These are phyloP conservation scores for Stygiomarasmius scandens DNA, from an alignment of 1,284 basidiomycete species.

Conservation along the genomic window DNA sequence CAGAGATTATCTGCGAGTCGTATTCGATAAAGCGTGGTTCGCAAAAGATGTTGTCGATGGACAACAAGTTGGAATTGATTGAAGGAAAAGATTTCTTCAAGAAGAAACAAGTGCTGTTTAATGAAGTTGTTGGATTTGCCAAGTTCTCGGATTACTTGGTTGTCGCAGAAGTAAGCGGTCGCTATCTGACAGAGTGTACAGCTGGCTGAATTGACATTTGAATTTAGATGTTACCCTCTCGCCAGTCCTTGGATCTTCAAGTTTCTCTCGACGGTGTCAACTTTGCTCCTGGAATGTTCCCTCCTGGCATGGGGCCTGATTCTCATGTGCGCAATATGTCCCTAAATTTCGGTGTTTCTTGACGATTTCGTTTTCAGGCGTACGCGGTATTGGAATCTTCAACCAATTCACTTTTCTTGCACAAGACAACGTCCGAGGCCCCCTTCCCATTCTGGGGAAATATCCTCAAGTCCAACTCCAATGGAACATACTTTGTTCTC, in stretches of 20 bases:
- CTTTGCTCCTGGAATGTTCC: slow-evolving; percentile 89
- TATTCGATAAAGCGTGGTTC: slow-evolving; percentile 83
- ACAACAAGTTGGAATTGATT: slow-evolving; percentile 81
- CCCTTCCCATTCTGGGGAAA: slow-evolving; percentile 84
- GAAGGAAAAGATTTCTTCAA: slow-evolving; percentile 78
- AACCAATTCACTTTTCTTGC: slow-evolving; percentile 92
- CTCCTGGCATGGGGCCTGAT: slow-evolving; percentile 85
- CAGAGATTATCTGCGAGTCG: slow-evolving; percentile 91
- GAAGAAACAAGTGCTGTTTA: slow-evolving; percentile 78
- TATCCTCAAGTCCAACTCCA: slow-evolving; percentile 96
- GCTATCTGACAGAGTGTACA: slow-evolving; percentile 5
- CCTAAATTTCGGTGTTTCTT: background rate
- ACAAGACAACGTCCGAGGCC: slow-evolving; percentile 88
- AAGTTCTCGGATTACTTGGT: slow-evolving; percentile 96
- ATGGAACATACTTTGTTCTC: slow-evolving; percentile 94
- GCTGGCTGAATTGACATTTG: background rate
- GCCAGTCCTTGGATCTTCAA: slow-evolving; percentile 75
- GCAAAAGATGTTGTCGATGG: slow-evolving; percentile 61
- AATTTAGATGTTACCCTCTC: slow-evolving; percentile 59
- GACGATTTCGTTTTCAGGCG: slow-evolving; percentile 49
- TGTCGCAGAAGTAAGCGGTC: slow-evolving; percentile 79
- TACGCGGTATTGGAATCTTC: slow-evolving; percentile 95
- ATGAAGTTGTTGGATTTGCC: slow-evolving; percentile 90
- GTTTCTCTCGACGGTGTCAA: slow-evolving; percentile 89
- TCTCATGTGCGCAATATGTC: slow-evolving; percentile 67